Base-by-base conservation (phyloP, 2,329 filamentous ascomycete genomes). In the Epichloe bromicola region DNA sequence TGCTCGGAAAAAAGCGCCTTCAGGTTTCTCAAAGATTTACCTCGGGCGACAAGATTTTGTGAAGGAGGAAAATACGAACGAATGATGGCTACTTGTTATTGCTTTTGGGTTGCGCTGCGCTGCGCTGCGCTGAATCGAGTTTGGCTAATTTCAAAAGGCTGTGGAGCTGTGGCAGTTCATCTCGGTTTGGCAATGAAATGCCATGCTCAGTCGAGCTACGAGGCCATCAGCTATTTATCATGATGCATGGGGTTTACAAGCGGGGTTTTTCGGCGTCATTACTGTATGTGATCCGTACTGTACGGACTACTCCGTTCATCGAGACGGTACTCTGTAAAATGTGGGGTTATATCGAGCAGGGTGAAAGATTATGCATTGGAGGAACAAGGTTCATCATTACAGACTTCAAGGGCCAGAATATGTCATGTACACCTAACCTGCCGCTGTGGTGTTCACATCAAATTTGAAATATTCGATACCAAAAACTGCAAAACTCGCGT, bases 1-100 rank as follows among this genome's bases (percentile, higher is more conserved):
- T 76, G 26, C 74, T 95, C 64, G 89, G 82, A 30, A 86, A 84
- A 23, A 87, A 85, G 63, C 76, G 81, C 54, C 62, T 79, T 34
- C 62, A 70, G 40, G 70, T 78, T 58, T 67, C 68, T 65, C 85
- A 71, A 59, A 68, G 70, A 36, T 70, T 71, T 43, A 57, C 57
- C n/a, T 44, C 57, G 10, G 56, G 54, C 19, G 51, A 52, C 38
- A 40, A 42, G 43, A 46, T 53, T 23, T 1, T 51, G 50, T 41
- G 51, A 50, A 46, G 42, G 48, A 17, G 52, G 30, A 46, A 46
- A 53, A 53, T 53, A 33, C 30, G 50, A 37, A 37, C 14, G 36
- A 36, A 30, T 10, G 26, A 30, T 30, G 26, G 8, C 26, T 30
- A 30, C 26, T 10, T 10, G 26, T 30, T 3, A 10, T 10, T 30